Conservation (phyloP, 352 stramenopile species). For the Phytophthora foliorum region DNA sequence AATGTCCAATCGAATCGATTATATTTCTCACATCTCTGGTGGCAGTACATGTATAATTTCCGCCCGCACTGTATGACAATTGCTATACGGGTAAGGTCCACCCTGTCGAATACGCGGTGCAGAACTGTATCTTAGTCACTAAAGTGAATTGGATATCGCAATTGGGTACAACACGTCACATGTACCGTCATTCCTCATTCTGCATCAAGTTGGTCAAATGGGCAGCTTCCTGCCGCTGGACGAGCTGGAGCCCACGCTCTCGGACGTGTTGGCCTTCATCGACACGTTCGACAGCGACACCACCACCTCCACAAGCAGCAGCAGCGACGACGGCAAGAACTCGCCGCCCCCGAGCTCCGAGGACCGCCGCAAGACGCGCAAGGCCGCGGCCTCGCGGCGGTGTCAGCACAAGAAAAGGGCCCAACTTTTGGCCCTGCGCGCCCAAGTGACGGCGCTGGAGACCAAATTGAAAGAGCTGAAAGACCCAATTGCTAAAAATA, state of each 20-base stretch:
- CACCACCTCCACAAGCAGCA: conserved; percentile 15
- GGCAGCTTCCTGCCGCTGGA: conserved; percentile 29
- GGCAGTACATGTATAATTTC: too few relatives aligned
- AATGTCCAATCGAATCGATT: too few relatives aligned
- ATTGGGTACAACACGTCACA: background rate
- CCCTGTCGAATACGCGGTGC: too few relatives aligned
- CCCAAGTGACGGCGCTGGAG: conserved; percentile 26
- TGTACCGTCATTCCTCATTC: background rate
- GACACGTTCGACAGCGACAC: conserved; percentile 32
- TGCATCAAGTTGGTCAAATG: background rate
- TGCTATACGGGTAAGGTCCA: too few relatives aligned
- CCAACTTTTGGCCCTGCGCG: conserved; percentile 27
- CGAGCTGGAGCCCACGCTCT: conserved; percentile 37
- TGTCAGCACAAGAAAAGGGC: conserved; percentile 42
- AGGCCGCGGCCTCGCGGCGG: conserved; percentile 29
- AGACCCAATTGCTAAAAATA: background rate
- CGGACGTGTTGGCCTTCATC: conserved; percentile 38
- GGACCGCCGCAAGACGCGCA: conserved; percentile 32
- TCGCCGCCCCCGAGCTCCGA: background rate
- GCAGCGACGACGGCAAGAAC: conserved; percentile 12
- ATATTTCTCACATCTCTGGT: too few relatives aligned
- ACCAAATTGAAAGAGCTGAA: conserved; percentile 13
- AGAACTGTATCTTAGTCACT: too few relatives aligned
- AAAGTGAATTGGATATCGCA: too few relatives aligned
- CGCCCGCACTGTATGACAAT: too few relatives aligned